These are phyloP conservation scores for Mycosphaerelloides madeirae DNA, from an alignment of 2,329 filamentous ascomycete genomes.

Conservation along the genomic window DNA sequence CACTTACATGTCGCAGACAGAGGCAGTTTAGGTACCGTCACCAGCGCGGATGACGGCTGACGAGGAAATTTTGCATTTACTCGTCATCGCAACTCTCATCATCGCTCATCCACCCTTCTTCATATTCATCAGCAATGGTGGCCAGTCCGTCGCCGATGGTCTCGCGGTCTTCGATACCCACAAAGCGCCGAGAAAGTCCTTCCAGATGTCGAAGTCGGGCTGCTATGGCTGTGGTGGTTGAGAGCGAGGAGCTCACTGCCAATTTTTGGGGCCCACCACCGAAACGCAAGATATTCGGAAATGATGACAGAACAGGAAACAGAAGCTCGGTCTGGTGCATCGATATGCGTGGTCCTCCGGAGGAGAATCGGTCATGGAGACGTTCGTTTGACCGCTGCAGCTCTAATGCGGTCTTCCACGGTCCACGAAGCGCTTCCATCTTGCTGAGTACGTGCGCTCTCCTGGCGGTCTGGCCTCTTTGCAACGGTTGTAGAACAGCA, in stretches of 20 bases:
- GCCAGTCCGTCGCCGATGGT: conserved; percentile 73
- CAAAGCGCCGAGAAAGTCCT: conserved; percentile 51
- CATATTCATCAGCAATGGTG: conserved; percentile 80
- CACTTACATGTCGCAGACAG: not conserved
- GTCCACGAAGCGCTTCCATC: conserved; percentile 36
- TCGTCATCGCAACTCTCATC: conserved; percentile 57
- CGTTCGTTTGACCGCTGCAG: conserved; percentile 27
- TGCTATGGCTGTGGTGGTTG: conserved; percentile 70
- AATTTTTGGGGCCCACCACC: conserved; percentile 37
- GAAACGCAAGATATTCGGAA: conserved; percentile 66
- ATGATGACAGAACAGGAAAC: conserved; percentile 79
- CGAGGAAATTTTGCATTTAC: not conserved
- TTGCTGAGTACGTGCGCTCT: conserved; percentile 38
- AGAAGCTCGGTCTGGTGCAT: conserved; percentile 48
- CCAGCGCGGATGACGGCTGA: not conserved
- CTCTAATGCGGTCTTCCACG: conserved; percentile 33
- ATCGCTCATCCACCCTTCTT: conserved; percentile 73
- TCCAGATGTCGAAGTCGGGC: conserved; percentile 59
- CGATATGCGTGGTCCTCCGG: conserved; percentile 26
- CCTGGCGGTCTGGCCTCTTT: conserved; percentile 3
- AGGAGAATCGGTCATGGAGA: conserved; percentile 30
- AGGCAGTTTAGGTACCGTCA: not conserved
- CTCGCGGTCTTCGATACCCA: conserved; percentile 76
- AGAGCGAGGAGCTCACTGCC: conserved; percentile 53
- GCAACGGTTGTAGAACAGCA: conserved; percentile 11